These are phyloP conservation scores for Trichoderma sp. DNA, from an alignment of 2,329 filamentous ascomycete genomes.

Conservation along the genomic window DNA sequence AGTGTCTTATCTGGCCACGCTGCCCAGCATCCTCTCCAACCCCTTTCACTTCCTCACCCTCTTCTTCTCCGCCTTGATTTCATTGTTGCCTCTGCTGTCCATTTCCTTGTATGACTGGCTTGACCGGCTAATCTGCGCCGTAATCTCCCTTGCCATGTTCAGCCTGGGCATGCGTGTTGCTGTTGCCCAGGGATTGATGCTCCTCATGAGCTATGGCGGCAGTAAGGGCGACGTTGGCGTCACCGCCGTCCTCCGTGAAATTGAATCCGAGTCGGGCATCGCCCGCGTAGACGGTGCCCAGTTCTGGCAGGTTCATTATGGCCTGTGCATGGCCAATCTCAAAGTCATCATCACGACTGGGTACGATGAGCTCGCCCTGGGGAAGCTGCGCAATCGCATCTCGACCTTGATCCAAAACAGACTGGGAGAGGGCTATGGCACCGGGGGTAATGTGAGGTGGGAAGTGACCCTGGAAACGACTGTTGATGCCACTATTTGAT, in stretches of 20 bases:
- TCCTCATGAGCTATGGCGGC: conserved; percentile 80
- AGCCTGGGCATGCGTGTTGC: conserved; percentile 78
- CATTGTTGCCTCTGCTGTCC: conserved; percentile 77
- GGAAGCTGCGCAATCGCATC: conserved; percentile 71
- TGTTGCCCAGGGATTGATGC: conserved; percentile 83
- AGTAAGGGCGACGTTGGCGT: conserved; percentile 48
- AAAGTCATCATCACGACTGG: conserved; percentile 69
- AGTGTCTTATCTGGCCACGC: conserved; percentile 73
- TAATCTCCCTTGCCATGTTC: conserved; percentile 87
- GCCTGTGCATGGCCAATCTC: conserved; percentile 91
- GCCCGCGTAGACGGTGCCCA: conserved; percentile 80
- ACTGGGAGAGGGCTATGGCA: conserved; percentile 82
- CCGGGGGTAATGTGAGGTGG: conserved; percentile 76
- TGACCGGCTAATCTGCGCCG: conserved; percentile 75
- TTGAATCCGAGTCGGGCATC: conserved; percentile 75
- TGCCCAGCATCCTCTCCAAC: conserved; percentile 87
- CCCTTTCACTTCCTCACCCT: conserved; percentile 93
- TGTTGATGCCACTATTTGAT: conserved; percentile 31
- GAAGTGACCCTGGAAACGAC: conserved; percentile 85
- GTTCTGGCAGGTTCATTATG: conserved; percentile 99
- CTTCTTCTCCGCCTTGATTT: conserved; percentile 75
- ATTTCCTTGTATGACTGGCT: conserved; percentile 79
- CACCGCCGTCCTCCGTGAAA: conserved; percentile 74
- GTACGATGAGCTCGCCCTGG: conserved; percentile 65
- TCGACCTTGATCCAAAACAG: conserved; percentile 77